Conservation (phyloP, 2,329 filamentous ascomycete genomes). For the Sphaerulina musiva region DNA sequence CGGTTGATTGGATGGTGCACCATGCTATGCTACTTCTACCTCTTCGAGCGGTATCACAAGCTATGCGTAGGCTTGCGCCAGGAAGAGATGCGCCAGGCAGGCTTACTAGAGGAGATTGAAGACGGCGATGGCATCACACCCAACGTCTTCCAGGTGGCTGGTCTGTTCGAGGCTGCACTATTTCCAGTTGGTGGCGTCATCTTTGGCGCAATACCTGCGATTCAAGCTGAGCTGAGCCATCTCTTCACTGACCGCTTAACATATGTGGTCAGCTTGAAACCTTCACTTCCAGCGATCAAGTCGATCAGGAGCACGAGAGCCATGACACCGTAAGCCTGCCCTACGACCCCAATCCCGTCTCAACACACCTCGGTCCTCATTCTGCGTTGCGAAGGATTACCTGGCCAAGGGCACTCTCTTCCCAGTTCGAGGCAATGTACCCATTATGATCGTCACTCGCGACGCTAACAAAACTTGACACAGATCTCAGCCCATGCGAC, state of each 20-base stretch:
- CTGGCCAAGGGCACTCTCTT: not conserved
- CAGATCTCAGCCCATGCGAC: slow-evolving; percentile 6
- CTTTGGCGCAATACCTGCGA: slow-evolving; percentile 60
- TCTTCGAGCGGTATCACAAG: slow-evolving; percentile 63
- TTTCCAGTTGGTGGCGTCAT: slow-evolving; percentile 62
- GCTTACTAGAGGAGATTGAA: slow-evolving; percentile 56
- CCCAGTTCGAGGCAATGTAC: not conserved
- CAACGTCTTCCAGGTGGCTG: slow-evolving; percentile 26
- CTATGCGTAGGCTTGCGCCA: slow-evolving; percentile 55
- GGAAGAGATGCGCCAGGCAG: slow-evolving; percentile 60
- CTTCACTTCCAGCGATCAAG: slow-evolving; percentile 19
- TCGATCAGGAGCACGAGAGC: slow-evolving; percentile 17
- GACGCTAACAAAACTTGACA: slow-evolving; percentile 7
- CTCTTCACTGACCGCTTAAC: slow-evolving; percentile 64
- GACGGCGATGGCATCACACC: slow-evolving; percentile 26
- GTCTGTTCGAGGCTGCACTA: slow-evolving; percentile 59
- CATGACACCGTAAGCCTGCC: slow-evolving; percentile 19
- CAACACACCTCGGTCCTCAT: not conserved
- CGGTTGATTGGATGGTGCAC: slow-evolving; percentile 57
- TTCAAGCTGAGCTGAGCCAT: slow-evolving; percentile 62
- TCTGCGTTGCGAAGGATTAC: slow-evolving; percentile 6
- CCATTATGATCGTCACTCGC: not conserved
- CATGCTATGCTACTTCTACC: slow-evolving; percentile 56
- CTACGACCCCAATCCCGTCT: not conserved
- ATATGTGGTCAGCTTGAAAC: slow-evolving; percentile 68